These are phyloP conservation scores for Arachnomyces sp. DNA, from an alignment of 2,329 filamentous ascomycete species.

Conservation along the genomic window DNA sequence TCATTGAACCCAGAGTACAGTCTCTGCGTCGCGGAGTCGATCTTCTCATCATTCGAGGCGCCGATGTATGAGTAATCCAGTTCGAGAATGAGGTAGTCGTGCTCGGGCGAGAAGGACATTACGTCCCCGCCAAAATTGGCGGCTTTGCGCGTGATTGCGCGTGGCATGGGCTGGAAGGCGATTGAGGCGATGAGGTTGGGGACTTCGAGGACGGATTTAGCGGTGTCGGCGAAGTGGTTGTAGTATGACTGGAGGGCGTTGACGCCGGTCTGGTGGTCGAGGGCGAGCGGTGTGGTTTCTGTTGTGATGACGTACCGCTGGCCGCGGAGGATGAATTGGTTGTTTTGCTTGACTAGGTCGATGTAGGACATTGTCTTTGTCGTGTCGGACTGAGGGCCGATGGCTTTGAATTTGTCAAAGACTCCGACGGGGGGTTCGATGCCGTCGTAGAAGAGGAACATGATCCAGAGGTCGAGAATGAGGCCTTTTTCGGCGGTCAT, in stretches of 20 bases:
- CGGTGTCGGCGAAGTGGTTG: slow-evolving; percentile 28
- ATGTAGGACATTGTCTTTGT: slow-evolving; percentile 43
- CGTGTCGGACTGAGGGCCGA: slow-evolving; percentile 38
- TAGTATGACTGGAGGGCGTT: slow-evolving; percentile 25
- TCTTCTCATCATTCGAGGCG: slow-evolving; percentile 24
- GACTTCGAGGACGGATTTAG: slow-evolving; percentile 20
- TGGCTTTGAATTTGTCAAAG: slow-evolving; percentile 51
- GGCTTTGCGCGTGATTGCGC: slow-evolving; percentile 27
- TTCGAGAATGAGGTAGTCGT: slow-evolving; percentile 40
- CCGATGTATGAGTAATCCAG: slow-evolving; percentile 36
- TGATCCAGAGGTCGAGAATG: slow-evolving; percentile 49
- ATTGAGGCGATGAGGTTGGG: slow-evolving; percentile 24
- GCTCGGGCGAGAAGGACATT: slow-evolving; percentile 31
- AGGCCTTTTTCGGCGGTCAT: slow-evolving; percentile 49
- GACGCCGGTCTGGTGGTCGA: slow-evolving; percentile 19
- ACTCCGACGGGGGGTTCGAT: slow-evolving; percentile 44
- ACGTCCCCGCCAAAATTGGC: slow-evolving; percentile 31
- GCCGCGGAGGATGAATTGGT: slow-evolving; percentile 30
- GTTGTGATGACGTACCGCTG: slow-evolving; percentile 35
- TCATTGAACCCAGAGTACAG: slow-evolving; percentile 32
- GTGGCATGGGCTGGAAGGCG: slow-evolving; percentile 32
- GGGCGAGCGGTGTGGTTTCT: slow-evolving; percentile 32
- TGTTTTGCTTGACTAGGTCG: slow-evolving; percentile 45
- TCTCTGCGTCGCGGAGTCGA: slow-evolving; percentile 32
- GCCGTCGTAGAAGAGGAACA: slow-evolving; percentile 59